Evolutionary conservation across 2,329 filamentous ascomycete genomes (phyloP), one percentile per base, ranked within the genome.

Genomic region (Thelonectria olida): DNA sequence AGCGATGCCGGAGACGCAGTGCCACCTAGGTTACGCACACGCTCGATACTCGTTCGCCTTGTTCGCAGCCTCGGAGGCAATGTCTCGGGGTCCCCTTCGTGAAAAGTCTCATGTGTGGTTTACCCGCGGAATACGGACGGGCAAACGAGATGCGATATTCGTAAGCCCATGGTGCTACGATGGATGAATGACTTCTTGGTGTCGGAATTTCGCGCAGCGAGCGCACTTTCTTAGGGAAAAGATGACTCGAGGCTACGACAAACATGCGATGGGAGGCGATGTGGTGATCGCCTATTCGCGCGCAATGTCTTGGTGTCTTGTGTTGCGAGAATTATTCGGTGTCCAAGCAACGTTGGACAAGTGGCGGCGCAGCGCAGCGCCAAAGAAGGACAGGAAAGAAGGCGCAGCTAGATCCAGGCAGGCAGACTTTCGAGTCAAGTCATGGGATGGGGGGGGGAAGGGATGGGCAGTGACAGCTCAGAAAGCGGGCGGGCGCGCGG

Each of bases 241-340:
- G 25, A 27, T 5, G 25, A 6, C 25, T 27, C 25, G 25, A 27
- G 9, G 9, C 25, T 27, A 27, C 12, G 13, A 12, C 34, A 15
- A 44, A 60, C 63, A 44, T 60, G 41, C 50, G 27, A 64, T 50
- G 34, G 28, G 12, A 44, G 20, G 38, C 63, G 52, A 69, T 70
- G 69, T 69, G 64, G 62, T 58, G 58, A 39, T 44, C 42, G 64
- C 53, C 45, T 36, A 71, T 72, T 72, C 63, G 69, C 51, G 65
- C 45, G 39, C 25, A 15, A 39, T 9, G 31, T 17, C 20, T 31
- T 15, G 20, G 34, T 19, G 23, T 6, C 55, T 20, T 45, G n/a
- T 22, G 31, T 20, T 41, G 15, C n/a, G 23, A 22, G 27, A 50
- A 34, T 34, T 54, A 23, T 47, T 22, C 5, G 12, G 54, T 27